These are phyloP conservation scores for Microbotryum lychnidis-dioicae DNA, from an alignment of 1,284 basidiomycete species.

Conservation along the genomic window DNA sequence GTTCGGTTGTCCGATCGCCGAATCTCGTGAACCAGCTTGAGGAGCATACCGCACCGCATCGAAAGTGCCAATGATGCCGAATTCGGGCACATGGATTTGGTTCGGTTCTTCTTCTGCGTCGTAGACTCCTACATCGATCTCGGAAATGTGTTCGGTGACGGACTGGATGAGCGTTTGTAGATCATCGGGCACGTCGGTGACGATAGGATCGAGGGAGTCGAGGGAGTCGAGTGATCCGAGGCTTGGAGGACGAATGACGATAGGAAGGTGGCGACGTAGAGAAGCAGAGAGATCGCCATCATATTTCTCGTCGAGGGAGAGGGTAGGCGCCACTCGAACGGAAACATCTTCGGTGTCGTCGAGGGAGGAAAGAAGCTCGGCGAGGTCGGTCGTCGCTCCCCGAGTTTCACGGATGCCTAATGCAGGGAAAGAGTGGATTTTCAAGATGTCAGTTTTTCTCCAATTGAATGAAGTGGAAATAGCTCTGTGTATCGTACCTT, in stretches of 20 bases:
- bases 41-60: too few species aligned
- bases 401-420: constrained; percentile 9
- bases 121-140: constrained; percentile 9
- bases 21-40: too few species aligned
- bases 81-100: too few species aligned
- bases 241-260: not conserved
- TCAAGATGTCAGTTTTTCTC: too few species aligned
- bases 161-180: constrained; percentile 17
- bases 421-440: not conserved
- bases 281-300: constrained; percentile 7
- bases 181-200: constrained; percentile 22
- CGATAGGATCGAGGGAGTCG: constrained; percentile 19
- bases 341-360: constrained; percentile 21
- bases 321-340: not conserved
- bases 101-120: too few species aligned
- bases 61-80: too few species aligned
- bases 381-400: constrained; percentile 27
- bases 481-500: not conserved
- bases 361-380: constrained; percentile 19
- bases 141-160: constrained; percentile 25
- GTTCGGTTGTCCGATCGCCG: too few species aligned
- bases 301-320: not conserved
- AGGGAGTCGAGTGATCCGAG: constrained; percentile 4
- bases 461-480: too few species aligned
- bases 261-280: constrained; percentile 1